Evolutionary conservation across 108 stramenopile species (phyloP).

Genomic region (Cylindrotheca closterium): DNA sequence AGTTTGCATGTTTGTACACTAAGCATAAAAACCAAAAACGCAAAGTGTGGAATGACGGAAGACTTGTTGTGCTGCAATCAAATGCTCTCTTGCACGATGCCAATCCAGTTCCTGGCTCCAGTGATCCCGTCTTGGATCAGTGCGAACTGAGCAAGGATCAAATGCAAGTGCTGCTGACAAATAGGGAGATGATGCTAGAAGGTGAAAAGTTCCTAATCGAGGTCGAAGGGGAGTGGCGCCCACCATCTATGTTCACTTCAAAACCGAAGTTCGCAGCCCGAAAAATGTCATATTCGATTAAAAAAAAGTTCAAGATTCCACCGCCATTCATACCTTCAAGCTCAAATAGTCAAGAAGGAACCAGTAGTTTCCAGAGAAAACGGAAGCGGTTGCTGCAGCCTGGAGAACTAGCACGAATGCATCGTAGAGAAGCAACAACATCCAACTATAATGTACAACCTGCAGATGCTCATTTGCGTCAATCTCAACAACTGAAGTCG

Average conservation of each 20-base stretch:
- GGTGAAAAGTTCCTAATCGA: constrained; percentile 40
- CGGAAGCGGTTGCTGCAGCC: constrained; percentile 48
- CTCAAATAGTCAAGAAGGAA: background rate
- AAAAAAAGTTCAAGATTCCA: background rate
- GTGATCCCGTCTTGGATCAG: constrained; percentile 42
- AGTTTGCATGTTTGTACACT: constrained; percentile 65
- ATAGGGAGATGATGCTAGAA: constrained; percentile 39
- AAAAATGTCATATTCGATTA: too few species aligned
- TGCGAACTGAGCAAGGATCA: constrained; percentile 32
- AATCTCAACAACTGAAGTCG: background rate
- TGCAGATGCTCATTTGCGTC: background rate
- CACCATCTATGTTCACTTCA: background rate
- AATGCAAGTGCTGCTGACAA: constrained; percentile 3
- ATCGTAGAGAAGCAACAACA: constrained; percentile 16
- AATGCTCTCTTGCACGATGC: constrained; percentile 52
- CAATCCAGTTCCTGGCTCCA: constrained; percentile 41
- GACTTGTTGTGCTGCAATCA: constrained; percentile 33
- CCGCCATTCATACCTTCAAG: background rate
- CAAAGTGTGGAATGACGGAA: constrained; percentile 80
- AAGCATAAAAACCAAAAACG: constrained; percentile 84
- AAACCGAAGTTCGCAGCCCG: background rate
- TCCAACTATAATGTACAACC: background rate
- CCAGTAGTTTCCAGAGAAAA: constrained; percentile 3
- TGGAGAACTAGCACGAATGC: constrained; percentile 36
- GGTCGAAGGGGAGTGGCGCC: constrained; percentile 44